A percentile compares a stretch with the other conserved stretches of the same genome.
Conservation (phyloP, 2,329 filamentous ascomycete species). For the Ascochyta koolunga region DNA sequence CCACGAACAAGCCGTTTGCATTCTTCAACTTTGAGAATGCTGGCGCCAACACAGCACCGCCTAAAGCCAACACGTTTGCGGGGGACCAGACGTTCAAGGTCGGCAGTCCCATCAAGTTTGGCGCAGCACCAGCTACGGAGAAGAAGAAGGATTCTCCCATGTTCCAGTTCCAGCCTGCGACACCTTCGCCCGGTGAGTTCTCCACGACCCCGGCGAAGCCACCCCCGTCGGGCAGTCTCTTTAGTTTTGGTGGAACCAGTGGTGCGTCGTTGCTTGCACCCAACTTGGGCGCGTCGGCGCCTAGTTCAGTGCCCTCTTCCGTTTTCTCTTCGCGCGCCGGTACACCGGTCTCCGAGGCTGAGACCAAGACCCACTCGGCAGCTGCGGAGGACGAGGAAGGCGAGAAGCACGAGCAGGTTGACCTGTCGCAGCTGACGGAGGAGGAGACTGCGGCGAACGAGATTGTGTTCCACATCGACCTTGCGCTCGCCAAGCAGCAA, state of each 20-base stretch:
- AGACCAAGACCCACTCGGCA: conserved; percentile 37
- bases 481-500: conserved; percentile 37
- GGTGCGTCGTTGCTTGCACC: conserved; percentile 30
- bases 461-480: conserved; percentile 42
- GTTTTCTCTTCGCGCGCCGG: conserved; percentile 45
- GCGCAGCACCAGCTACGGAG: conserved; percentile 26
- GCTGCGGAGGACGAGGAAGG: conserved; percentile 39
- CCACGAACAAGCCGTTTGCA: conserved; percentile 30
- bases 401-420: conserved; percentile 35
- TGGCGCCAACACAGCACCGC: conserved; percentile 33
- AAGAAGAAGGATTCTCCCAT: conserved; percentile 29
- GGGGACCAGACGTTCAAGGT: conserved; percentile 47
- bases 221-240: conserved; percentile 24
- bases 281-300: conserved; percentile 25
- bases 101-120: conserved; percentile 46
- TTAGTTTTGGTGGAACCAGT: conserved; percentile 30
- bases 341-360: conserved; percentile 45
- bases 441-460: conserved; percentile 40
- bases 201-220: conserved; percentile 39
- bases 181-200: conserved; percentile 31
- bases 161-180: conserved; percentile 38
- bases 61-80: conserved; percentile 37
- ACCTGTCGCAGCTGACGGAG: conserved; percentile 41
- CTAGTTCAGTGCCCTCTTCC: conserved; percentile 33
- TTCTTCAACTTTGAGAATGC: conserved; percentile 41